These are phyloP conservation scores for Clitopilus passeckerianus DNA, from an alignment of 768 basidiomycete genomes.

Conservation along the genomic window DNA sequence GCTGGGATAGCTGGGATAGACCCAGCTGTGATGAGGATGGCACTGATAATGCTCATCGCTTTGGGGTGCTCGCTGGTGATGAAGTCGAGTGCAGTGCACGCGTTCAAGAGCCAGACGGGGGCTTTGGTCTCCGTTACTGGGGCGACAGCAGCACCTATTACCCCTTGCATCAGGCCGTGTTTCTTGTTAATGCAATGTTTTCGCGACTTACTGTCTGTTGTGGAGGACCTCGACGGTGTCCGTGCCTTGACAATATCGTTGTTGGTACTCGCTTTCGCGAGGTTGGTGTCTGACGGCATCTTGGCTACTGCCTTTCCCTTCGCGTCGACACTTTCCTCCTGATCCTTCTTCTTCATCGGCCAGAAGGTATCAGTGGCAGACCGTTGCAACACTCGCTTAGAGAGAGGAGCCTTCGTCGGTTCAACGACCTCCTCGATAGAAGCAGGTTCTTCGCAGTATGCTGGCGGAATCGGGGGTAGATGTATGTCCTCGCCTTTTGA, in stretches of 20 bases:
- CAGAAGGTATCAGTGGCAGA: conserved; percentile 16
- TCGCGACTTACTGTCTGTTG: conserved; percentile 12
- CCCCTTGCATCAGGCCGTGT: not conserved
- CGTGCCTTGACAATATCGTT: conserved; percentile 3
- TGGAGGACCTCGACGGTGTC: conserved; percentile 11
- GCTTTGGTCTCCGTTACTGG: conserved; percentile 48
- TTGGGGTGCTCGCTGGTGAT: conserved; percentile 74
- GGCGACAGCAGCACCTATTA: conserved; percentile 14
- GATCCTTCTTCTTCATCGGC: conserved; percentile 18
- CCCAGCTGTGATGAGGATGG: conserved; percentile 75
- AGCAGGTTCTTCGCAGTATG: not conserved
- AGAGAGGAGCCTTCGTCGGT: not conserved
- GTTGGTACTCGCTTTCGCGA: conserved; percentile 5
- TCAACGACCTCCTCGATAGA: not conserved
- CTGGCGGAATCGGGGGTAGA: not conserved
- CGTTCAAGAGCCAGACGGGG: conserved; percentile 74
- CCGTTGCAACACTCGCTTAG: not conserved
- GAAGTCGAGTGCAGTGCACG: conserved; percentile 69
- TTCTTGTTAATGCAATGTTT: not conserved
- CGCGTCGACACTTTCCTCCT: conserved; percentile 14
- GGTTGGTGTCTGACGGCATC: conserved; percentile 17
- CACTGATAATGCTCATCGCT: conserved; percentile 66
- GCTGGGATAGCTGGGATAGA: conserved; percentile 70
- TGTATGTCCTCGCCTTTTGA: conserved; percentile 17
- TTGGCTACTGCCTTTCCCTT: conserved; percentile 24